Percentiles rank a stretch among this genome's conserved stretches.
These are phyloP conservation scores for Athelia psychrophila DNA, from an alignment of 1,284 basidiomycete genomes.

Conservation along the genomic window DNA sequence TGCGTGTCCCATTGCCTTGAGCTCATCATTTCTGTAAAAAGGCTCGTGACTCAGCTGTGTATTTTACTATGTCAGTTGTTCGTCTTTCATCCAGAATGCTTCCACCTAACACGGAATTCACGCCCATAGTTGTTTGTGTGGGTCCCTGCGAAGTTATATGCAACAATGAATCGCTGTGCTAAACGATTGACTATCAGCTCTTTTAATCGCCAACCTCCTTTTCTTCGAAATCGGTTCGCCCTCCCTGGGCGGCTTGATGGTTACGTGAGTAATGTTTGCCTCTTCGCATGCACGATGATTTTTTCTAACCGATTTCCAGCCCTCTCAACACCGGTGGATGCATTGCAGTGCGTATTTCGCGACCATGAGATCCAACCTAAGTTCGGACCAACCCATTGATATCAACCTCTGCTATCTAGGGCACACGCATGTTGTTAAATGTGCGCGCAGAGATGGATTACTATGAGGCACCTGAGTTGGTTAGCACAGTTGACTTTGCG, in stretches of 20 bases:
- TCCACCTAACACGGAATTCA: neutral
- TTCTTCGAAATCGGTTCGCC: neutral
- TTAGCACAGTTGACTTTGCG: too few species aligned
- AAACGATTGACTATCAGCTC: neutral
- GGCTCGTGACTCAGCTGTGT: neutral
- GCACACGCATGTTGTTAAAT: neutral
- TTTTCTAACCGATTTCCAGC: neutral
- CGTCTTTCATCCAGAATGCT: neutral
- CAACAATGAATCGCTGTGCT: neutral
- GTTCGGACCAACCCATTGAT: too few species aligned
- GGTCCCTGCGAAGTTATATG: neutral
- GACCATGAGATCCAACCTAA: too few species aligned
- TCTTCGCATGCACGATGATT: neutral
- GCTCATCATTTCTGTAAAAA: neutral
- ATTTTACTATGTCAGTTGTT: neutral
- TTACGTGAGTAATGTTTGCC: neutral
- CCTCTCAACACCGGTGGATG: neutral
- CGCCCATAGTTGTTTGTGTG: neutral
- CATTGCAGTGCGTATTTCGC: neutral
- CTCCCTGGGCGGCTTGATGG: slow-evolving; percentile 1
- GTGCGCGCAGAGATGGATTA: neutral
- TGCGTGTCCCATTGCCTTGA: neutral
- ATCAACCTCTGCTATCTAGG: neutral
- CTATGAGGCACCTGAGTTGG: too few species aligned
- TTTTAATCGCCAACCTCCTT: neutral